Percentiles rank a stretch among this genome's conserved stretches.
Conservation (phyloP, 495 filamentous ascomycete species). For the Clavariopsis aquatica region DNA sequence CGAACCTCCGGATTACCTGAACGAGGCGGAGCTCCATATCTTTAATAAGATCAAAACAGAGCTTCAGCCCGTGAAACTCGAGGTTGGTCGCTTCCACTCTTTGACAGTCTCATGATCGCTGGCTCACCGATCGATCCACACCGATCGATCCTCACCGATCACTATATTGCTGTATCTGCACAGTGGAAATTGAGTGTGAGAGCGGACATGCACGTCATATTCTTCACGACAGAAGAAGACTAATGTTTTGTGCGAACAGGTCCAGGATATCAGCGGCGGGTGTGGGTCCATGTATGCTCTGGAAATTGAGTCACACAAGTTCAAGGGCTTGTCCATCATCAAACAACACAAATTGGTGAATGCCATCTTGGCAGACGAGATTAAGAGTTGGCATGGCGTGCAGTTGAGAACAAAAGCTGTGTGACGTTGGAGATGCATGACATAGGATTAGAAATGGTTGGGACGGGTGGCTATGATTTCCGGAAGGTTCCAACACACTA, state of each 20-base stretch:
- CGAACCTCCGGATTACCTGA: constrained; percentile 53
- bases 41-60: constrained; percentile 51
- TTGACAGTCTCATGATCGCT: neutral
- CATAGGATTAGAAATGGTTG: neutral
- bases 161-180: too few relatives aligned
- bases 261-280: constrained; percentile 77
- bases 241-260: constrained; percentile 41
- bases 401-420: constrained; percentile 61
- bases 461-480: neutral
- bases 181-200: neutral
- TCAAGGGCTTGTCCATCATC: constrained; percentile 65
- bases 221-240: neutral
- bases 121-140: neutral
- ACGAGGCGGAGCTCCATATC: constrained; percentile 51
- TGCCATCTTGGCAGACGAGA: constrained; percentile 63
- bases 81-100: constrained; percentile 44
- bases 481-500: too few relatives aligned
- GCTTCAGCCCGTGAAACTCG: constrained; percentile 49
- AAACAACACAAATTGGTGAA: constrained; percentile 76
- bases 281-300: constrained; percentile 80
- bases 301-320: constrained; percentile 65
- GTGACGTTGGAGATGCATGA: neutral
- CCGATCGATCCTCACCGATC: too few relatives aligned
- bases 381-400: constrained; percentile 75
- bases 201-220: neutral